These are phyloP conservation scores for Angophora floribunda DNA, from an alignment of 345 rosid genomes.

Conservation along the genomic window DNA sequence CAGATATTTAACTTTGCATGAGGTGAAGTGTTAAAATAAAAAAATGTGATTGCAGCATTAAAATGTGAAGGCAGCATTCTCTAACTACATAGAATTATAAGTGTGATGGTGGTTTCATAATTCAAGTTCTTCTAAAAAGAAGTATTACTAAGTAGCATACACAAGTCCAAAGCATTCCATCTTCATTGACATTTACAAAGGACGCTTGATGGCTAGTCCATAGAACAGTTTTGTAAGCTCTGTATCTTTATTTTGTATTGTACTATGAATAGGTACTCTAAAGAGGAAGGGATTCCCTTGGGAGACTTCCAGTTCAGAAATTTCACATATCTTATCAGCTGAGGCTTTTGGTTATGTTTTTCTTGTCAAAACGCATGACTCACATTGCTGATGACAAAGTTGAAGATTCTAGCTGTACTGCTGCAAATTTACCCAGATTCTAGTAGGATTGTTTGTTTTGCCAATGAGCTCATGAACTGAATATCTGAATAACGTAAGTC, in stretches of 20 bases:
- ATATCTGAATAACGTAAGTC: not conserved
- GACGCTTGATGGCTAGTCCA: not conserved
- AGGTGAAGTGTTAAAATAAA: not conserved
- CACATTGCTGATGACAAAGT: not conserved
- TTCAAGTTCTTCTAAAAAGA: not conserved
- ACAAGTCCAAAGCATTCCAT: not conserved
- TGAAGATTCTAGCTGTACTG: not conserved
- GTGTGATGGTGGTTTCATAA: not conserved
- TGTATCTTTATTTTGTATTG: not conserved
- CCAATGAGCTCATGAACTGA: not conserved
- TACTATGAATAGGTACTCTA: conserved; percentile 54
- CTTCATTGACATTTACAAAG: not conserved
- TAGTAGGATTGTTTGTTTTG: not conserved
- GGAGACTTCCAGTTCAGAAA: conserved; percentile 44
- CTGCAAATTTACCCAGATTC: not conserved
- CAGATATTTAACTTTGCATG: not conserved
- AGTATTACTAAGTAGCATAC: not conserved
- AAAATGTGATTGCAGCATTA: too few species aligned
- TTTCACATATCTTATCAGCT: conserved; percentile 84
- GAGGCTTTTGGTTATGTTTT: not conserved
- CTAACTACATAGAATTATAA: not conserved
- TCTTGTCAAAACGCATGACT: not conserved
- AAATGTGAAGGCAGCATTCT: not conserved
- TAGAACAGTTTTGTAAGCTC: not conserved
- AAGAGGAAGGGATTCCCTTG: conserved; percentile 70